A percentile compares a stretch with the other conserved stretches of the same genome.
These are phyloP conservation scores for Talaromyces sp. DNA, from an alignment of 2,329 filamentous ascomycete genomes.

Conservation along the genomic window DNA sequence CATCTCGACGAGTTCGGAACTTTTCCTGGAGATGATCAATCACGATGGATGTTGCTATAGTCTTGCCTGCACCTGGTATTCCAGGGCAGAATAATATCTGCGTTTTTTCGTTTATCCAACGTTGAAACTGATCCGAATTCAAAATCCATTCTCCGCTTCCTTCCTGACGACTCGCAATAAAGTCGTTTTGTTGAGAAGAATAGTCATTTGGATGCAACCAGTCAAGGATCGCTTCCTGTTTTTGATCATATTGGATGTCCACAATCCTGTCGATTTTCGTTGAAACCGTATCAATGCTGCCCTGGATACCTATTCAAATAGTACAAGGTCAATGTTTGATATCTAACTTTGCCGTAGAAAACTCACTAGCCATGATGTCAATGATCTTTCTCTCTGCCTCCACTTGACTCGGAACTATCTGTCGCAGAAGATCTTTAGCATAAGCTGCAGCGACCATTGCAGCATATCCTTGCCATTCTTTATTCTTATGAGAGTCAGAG, in stretches of 20 bases:
- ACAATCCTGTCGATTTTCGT: neutral
- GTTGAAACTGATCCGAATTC: slow-evolving; percentile 12
- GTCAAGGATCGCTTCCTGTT: slow-evolving; percentile 9
- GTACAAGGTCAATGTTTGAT: neutral
- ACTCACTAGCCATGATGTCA: slow-evolving; percentile 16
- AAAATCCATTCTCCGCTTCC: slow-evolving; percentile 20
- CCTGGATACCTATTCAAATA: neutral
- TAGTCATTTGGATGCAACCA: slow-evolving; percentile 13
- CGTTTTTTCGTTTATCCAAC: slow-evolving; percentile 16
- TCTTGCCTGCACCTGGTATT: slow-evolving; percentile 43
- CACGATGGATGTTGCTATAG: slow-evolving; percentile 38
- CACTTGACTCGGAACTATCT: slow-evolving; percentile 8
- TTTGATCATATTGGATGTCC: slow-evolving; percentile 6
- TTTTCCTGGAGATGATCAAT: slow-evolving; percentile 28
- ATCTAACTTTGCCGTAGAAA: neutral
- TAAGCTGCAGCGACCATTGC: slow-evolving; percentile 31
- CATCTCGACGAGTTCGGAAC: neutral
- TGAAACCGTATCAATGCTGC: neutral
- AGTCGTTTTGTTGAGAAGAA: slow-evolving; percentile 11
- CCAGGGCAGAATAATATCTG: slow-evolving; percentile 38
- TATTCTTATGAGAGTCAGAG: slow-evolving; percentile 37
- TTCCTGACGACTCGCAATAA: slow-evolving; percentile 6
- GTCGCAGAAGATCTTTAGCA: slow-evolving; percentile 21
- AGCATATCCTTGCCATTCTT: slow-evolving; percentile 24
- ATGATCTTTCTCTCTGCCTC: slow-evolving; percentile 40